Base-by-base conservation (phyloP, 2,329 filamentous ascomycete species). In the Ophiostoma sp. region DNA sequence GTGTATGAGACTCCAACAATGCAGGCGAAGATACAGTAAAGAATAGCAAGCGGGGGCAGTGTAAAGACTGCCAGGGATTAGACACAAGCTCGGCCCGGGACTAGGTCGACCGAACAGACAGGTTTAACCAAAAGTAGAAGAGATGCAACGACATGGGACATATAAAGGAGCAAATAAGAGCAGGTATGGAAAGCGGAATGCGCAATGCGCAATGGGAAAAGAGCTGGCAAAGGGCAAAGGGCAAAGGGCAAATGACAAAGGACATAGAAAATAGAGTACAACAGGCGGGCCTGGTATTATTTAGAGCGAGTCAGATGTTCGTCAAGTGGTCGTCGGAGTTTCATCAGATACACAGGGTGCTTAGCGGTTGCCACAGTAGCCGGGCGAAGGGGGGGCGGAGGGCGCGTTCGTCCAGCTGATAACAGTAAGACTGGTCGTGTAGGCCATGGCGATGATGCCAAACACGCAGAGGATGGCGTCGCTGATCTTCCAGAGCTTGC, bases 381-480 rank as follows among this genome's bases (percentile, higher is more conserved):
- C 82, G 0, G 85, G 84, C 7, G 77, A 73, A 69, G 76, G 76
- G 14, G 81, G 79, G 14, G 78, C 78, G 0, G 70, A 72, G 2
- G 78, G 74, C 4, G 87, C 86, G 66, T 81, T 83, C 6, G 91
- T 86, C 96, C 95, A 99, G 78, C 91, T 96, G 76, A 89, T 85
- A 64, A 97, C 81, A 0, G 95, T 99, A 74, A 98, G 81, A 47
- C 85, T 83, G 0, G 95, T 98, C 0, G 95, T 97, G 78, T 99
- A 99, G 5, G 86, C 85, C 90, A 98, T 99, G 73, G 92, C 92
- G 18, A 93, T 78, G 67, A 93, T 80, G 7, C 95, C 95, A 74
- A 98, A 92, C 69, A 93, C 80, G 74, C 92, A 90, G 47, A 99
- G 86, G 0, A 82, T 73, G 55, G 97, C 82, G 74, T 99, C 94